Base-by-base conservation (phyloP, 176 grass and related monocot species). In the Avena atlantica region DNA sequence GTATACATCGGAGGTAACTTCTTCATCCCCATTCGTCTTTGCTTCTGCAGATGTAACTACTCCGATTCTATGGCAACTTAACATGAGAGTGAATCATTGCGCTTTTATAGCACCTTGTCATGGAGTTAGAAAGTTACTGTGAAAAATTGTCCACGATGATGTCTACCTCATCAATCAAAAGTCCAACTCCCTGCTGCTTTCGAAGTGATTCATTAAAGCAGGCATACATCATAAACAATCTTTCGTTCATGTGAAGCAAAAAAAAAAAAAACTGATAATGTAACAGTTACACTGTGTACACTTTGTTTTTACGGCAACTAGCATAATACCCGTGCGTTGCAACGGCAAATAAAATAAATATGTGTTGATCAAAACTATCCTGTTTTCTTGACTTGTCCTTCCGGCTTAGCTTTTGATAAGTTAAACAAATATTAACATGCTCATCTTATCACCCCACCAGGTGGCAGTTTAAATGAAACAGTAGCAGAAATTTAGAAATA, bases 101-200 rank as follows among this genome's bases (percentile, higher is more conserved):
- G 7, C 24, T 70, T 83, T 78, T 60, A 84, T 25, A 84, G 51
- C 51, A 40, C 40, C 65, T 63, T 37, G n/a, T 29, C 55, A 48
- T 49, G 6, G 42, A 78, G 70, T 70, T 68, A 78, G 63, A 87
- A 87, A 12, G 15, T 53, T 1, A 13, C 71, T 62, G 42, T 71
- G 24, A 52, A 61, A 27, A n/a, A 23, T 78, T 51, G 17, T 40
- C 8, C 34, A 78, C 12, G 24, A 82, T 71, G 74, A 78, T 78
- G 63, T 84, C 40, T 71, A 59, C 12, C 25, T 25, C 74, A 88
- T 59, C 60, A 83, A 88, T 59, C 60, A 83, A 83, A 88, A 80
- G 61, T 76, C 40, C 13, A 70, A 78, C 19, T 13, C 20, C 49
- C 59, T 0, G 24, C 19, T 27, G 81, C 86, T 75, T 75, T 15